Percentiles rank a stretch among this genome's conserved stretches.
Conservation (phyloP, 2,329 filamentous ascomycete genomes). For the Botrytis sinoallii region DNA sequence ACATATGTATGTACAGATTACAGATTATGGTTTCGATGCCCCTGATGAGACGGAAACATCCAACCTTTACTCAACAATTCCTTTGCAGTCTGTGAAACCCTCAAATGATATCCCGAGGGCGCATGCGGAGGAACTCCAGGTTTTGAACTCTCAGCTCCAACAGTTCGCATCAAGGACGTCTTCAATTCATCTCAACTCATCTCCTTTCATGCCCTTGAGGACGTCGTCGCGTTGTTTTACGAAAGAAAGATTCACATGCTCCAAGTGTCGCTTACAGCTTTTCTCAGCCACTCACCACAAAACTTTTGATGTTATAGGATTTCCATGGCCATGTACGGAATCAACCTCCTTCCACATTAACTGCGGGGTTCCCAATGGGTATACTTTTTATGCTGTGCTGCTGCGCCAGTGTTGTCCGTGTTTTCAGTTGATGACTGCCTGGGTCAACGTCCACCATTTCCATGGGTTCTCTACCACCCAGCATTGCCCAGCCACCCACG, state of each 20-base stretch:
- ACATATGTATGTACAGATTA: neutral
- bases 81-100: neutral
- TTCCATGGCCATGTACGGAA: neutral
- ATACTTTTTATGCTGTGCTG: neutral
- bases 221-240: neutral
- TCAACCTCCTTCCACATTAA: neutral
- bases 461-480: neutral
- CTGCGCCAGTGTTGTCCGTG: neutral
- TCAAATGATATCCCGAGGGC: neutral
- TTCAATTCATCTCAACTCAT: neutral
- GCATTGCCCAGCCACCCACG: neutral
- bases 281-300: neutral
- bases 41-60: neutral
- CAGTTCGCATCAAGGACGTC: neutral
- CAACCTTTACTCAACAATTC: neutral
- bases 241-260: neutral
- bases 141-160: neutral
- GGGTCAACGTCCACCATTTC: neutral
- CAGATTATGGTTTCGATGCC: neutral
- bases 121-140: neutral
- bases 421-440: neutral
- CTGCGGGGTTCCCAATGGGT: neutral
- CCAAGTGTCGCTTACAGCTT: neutral
- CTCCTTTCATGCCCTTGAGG: neutral
- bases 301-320: neutral